Evolutionary conservation across 345 rosid species (phyloP).

Genomic region (Ceriops zippeliana): DNA sequence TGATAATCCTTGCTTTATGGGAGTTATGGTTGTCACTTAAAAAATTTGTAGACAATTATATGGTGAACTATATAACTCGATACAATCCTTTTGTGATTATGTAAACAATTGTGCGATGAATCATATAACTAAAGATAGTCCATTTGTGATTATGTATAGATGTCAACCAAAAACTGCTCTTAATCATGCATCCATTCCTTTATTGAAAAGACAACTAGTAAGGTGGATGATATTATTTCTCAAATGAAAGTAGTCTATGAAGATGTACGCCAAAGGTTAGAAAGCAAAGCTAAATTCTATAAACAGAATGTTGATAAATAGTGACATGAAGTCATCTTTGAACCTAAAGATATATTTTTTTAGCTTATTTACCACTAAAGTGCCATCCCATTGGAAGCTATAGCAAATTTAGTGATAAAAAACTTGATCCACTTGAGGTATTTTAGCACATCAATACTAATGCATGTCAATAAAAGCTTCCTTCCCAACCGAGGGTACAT

Average conservation of each 20-base stretch:
- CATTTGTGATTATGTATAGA: neutral
- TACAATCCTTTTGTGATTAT: neutral
- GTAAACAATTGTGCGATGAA: neutral
- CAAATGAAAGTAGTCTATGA: neutral
- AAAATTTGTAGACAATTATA: neutral
- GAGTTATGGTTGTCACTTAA: neutral
- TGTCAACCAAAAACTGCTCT: neutral
- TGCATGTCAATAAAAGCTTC: neutral
- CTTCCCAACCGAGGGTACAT: neutral
- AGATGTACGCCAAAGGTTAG: too few species aligned
- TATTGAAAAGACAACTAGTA: neutral
- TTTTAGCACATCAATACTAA: neutral
- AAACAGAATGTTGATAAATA: neutral
- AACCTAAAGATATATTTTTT: slow-evolving; percentile 6
- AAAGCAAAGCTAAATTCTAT: neutral
- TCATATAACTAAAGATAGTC: neutral
- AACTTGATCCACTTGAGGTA: neutral
- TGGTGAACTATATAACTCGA: neutral
- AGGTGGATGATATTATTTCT: neutral
- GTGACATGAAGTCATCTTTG: neutral
- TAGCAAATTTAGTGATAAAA: neutral
- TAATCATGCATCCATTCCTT: neutral
- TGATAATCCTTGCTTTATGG: neutral
- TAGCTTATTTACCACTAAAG: neutral
- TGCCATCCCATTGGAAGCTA: neutral